Evolutionary conservation across 768 basidiomycete species (phyloP).

Genomic region (Phlebiopsis flavidoalba): DNA sequence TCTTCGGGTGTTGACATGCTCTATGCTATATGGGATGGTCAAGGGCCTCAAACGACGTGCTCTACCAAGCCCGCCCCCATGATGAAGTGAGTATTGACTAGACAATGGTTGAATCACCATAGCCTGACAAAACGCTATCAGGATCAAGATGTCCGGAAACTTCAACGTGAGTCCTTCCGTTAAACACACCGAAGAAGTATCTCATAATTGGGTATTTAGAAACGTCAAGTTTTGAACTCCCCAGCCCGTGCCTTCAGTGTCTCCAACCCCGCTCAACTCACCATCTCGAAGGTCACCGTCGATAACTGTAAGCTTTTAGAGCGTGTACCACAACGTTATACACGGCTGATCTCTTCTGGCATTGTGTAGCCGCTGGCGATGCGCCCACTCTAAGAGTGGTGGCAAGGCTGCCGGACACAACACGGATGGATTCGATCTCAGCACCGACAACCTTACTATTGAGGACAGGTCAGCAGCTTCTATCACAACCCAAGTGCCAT

Average conservation of each 20-base stretch:
- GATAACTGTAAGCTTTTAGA: conserved; percentile 45
- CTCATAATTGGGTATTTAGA: conserved; percentile 15
- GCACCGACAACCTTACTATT: conserved; percentile 23
- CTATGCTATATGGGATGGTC: conserved; percentile 20
- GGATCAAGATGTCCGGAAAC: conserved; percentile 36
- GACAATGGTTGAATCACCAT: too few relatives aligned
- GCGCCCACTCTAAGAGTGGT: conserved; percentile 41
- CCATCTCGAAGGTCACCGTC: conserved; percentile 43
- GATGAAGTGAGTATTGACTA: conserved; percentile 29
- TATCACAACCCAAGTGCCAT: neutral
- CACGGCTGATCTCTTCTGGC: too few relatives aligned
- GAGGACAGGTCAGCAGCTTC: conserved; percentile 17
- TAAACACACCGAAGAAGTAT: too few relatives aligned
- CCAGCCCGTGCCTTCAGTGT: conserved; percentile 31
- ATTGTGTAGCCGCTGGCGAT: conserved; percentile 46
- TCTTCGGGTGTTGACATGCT: too few relatives aligned
- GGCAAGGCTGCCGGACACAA: conserved; percentile 46
- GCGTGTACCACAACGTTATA: too few relatives aligned
- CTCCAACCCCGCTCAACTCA: conserved; percentile 23
- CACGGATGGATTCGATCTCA: conserved; percentile 27
- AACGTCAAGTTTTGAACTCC: conserved; percentile 33
- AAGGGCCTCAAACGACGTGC: conserved; percentile 25
- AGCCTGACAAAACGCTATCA: conserved; percentile 8
- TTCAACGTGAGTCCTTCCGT: conserved; percentile 23
- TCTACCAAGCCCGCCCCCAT: conserved; percentile 31